Conservation (phyloP, 768 basidiomycete species). For the Amylocystis lapponica region DNA sequence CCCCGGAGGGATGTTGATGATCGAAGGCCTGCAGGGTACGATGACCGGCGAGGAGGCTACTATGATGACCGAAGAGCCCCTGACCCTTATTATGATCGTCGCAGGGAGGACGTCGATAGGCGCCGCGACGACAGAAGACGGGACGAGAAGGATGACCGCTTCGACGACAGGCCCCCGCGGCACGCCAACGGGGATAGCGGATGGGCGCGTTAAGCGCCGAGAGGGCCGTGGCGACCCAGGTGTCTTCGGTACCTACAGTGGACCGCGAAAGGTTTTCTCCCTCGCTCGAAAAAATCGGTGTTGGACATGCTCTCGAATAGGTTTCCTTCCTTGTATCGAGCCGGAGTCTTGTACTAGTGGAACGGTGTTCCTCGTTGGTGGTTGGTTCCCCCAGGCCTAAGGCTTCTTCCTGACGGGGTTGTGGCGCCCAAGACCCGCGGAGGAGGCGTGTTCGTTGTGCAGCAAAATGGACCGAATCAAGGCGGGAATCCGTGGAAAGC, state of each 20-base stretch:
- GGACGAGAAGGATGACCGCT: constrained; percentile 80
- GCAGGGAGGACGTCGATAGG: constrained; percentile 69
- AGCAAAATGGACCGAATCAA: too few relatives aligned
- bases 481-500: too few relatives aligned
- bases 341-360: constrained; percentile 5
- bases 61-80: constrained; percentile 78
- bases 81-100: constrained; percentile 85
- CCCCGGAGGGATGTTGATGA: constrained; percentile 78
- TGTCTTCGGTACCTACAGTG: constrained; percentile 10
- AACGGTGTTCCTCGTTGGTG: not conserved
- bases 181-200: constrained; percentile 67
- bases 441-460: not conserved
- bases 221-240: constrained; percentile 12
- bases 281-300: constrained; percentile 18
- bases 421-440: not conserved
- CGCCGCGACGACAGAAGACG: constrained; percentile 73
- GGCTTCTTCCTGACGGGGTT: not conserved
- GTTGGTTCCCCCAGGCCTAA: constrained; percentile 1
- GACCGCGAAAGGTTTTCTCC: constrained; percentile 14
- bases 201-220: constrained; percentile 22
- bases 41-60: constrained; percentile 78
- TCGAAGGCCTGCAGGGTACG: constrained; percentile 88
- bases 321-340: constrained; percentile 11
- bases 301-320: constrained; percentile 18
- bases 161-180: constrained; percentile 69